Conservation (phyloP, 768 basidiomycete genomes). For the Mycena epipterygia region DNA sequence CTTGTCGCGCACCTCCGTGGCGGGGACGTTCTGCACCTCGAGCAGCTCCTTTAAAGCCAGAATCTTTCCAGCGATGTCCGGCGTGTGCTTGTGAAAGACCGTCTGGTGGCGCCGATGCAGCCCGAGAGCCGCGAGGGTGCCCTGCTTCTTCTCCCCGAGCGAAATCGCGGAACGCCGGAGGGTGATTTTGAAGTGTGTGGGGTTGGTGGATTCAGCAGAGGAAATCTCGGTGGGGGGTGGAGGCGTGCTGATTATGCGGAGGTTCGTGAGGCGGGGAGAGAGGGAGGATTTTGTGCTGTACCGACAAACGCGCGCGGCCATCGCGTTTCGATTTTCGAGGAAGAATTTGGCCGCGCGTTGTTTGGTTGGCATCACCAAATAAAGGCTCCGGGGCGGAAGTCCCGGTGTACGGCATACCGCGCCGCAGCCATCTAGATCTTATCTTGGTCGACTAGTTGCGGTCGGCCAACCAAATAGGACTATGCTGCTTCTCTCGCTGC, state of each 20-base stretch:
- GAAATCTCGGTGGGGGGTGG: not conserved
- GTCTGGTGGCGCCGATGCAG: constrained; percentile 87
- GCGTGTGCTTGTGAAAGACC: constrained; percentile 82
- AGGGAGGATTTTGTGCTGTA: not conserved
- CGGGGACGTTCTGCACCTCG: constrained; percentile 87
- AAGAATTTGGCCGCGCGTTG: too few relatives aligned
- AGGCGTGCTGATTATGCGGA: not conserved
- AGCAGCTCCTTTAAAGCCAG: constrained; percentile 91
- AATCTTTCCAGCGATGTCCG: constrained; percentile 88
- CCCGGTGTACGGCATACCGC: too few relatives aligned
- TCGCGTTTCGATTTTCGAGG: too few relatives aligned
- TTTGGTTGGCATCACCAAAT: too few relatives aligned
- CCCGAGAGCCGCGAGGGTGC: constrained; percentile 86
- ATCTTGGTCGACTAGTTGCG: too few relatives aligned
- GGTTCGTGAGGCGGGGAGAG: not conserved
- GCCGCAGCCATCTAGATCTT: too few relatives aligned
- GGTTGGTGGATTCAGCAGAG: not conserved
- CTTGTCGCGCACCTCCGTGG: constrained; percentile 75
- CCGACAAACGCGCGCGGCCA: not conserved
- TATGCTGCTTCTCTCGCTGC: constrained; percentile 1
- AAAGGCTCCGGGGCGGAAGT: too few relatives aligned
- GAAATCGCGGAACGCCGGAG: constrained; percentile 90
- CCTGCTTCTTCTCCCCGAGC: constrained; percentile 77
- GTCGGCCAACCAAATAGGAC: too few relatives aligned
- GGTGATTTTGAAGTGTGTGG: constrained; percentile 91